A percentile compares a stretch with the other conserved stretches of the same genome.
phyloP scores from a whole-genome alignment of 768 basidiomycete species.

The Termitomyces sp. region DNA sequence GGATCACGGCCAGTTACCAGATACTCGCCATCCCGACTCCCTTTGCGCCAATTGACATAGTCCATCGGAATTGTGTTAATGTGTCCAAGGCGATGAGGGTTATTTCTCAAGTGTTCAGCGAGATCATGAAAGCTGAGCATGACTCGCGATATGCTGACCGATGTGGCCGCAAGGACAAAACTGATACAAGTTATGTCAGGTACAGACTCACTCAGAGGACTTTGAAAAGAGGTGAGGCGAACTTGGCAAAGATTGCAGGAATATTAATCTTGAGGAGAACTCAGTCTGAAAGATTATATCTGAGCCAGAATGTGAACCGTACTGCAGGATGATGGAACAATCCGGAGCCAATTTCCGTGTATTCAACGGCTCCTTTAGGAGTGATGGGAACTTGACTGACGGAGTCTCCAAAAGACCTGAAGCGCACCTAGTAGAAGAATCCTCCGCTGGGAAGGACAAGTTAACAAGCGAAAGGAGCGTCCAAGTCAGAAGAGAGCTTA shows the following conservation, averaged over 20 bases:
- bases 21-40: constrained; percentile 8
- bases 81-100: constrained; percentile 11
- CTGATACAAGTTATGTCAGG: not conserved
- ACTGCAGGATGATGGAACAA: constrained; percentile 8
- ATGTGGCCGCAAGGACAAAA: constrained; percentile 9
- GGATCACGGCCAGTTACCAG: constrained; percentile 3
- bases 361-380: constrained; percentile 4
- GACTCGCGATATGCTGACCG: constrained; percentile 14
- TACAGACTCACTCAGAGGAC: not conserved
- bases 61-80: constrained; percentile 9
- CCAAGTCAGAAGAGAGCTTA: not conserved
- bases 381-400: not conserved
- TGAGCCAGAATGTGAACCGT: not conserved
- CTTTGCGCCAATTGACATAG: constrained; percentile 12
- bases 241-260: constrained; percentile 11
- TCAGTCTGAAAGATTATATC: not conserved
- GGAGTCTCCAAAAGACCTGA: not conserved
- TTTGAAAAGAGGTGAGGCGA: not conserved
- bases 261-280: constrained; percentile 7
- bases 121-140: constrained; percentile 14
- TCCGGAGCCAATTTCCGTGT: constrained; percentile 14
- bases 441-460: not conserved
- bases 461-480: not conserved
- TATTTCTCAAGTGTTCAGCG: constrained; percentile 7
- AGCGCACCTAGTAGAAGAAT: constrained; percentile 11